Conservation (phyloP, 106 monocot species). For the Hemerocallis citrina region DNA sequence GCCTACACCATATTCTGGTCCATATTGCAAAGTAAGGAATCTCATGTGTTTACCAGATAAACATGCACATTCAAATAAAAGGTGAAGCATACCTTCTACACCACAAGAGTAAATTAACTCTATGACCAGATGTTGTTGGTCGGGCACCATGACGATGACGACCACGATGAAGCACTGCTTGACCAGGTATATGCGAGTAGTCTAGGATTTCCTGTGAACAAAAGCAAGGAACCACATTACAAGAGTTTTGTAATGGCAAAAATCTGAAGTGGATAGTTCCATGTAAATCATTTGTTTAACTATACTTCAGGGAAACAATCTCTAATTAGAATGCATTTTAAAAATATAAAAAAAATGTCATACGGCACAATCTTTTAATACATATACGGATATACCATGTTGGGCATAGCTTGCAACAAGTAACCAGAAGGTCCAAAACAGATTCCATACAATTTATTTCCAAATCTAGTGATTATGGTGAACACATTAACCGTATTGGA, state of each 20-base stretch:
- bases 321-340: no score
- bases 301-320: no score
- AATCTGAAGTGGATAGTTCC: not conserved
- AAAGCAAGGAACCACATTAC: not conserved
- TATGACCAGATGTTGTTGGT: constrained; percentile 72
- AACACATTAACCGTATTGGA: no score
- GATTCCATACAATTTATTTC: no score
- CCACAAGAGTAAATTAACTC: constrained; percentile 91
- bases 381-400: no score
- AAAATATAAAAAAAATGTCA: no score
- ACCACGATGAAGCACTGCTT: constrained; percentile 86
- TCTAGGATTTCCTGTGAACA: constrained; percentile 65
- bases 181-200: constrained; percentile 79
- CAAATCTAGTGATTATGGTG: no score
- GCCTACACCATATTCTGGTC: no score
- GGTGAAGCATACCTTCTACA: constrained; percentile 63
- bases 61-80: not conserved
- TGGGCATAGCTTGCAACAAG: no score
- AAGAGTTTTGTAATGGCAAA: not conserved
- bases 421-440: no score
- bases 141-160: constrained; percentile 93
- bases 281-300: no score
- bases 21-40: not conserved
- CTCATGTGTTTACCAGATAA: not conserved
- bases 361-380: no score